Percentiles rank a stretch among this genome's conserved stretches.
phyloP scores from a whole-genome alignment of 306 rosid species.

The Arachis stenosperma region DNA sequence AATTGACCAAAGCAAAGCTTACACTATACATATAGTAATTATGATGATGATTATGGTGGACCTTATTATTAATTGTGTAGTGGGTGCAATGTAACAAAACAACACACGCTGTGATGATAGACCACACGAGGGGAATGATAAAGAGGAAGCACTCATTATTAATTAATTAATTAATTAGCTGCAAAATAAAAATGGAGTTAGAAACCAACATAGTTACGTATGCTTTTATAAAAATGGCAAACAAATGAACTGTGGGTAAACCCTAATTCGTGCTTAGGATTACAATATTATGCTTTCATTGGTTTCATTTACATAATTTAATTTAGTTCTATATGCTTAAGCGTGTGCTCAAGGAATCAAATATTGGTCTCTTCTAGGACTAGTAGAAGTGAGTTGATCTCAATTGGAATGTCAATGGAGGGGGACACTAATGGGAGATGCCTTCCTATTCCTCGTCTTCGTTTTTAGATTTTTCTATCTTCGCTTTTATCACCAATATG shows the following conservation, averaged over 20 bases:
- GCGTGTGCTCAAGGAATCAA: constrained; percentile 54
- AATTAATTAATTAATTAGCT: constrained; percentile 22
- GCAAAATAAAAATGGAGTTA: constrained; percentile 46
- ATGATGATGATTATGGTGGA: constrained; percentile 28
- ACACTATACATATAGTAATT: not conserved
- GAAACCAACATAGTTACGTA: constrained; percentile 70
- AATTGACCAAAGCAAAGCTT: constrained; percentile 36
- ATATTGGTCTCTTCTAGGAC: constrained; percentile 11
- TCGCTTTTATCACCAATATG: no score
- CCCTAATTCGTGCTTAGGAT: constrained; percentile 44
- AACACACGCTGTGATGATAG: constrained; percentile 42
- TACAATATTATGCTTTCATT: constrained; percentile 1
- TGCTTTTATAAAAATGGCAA: constrained; percentile 44
- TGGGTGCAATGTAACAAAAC: constrained; percentile 43
- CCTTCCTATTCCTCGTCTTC: no score
- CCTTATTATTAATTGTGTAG: constrained; percentile 35
- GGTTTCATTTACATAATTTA: not conserved
- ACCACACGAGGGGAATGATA: constrained; percentile 43
- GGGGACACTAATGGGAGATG: no score
- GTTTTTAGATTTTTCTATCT: no score
- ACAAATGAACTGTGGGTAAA: constrained; percentile 43
- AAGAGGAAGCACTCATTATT: constrained; percentile 37
- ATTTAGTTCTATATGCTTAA: constrained; percentile 36
- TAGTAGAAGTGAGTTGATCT: no score
- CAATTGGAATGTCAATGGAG: no score